Evolutionary conservation across 1,284 basidiomycete genomes (phyloP), one percentile per base, ranked within the genome.

Genomic region (Irpex rosettiformis): DNA sequence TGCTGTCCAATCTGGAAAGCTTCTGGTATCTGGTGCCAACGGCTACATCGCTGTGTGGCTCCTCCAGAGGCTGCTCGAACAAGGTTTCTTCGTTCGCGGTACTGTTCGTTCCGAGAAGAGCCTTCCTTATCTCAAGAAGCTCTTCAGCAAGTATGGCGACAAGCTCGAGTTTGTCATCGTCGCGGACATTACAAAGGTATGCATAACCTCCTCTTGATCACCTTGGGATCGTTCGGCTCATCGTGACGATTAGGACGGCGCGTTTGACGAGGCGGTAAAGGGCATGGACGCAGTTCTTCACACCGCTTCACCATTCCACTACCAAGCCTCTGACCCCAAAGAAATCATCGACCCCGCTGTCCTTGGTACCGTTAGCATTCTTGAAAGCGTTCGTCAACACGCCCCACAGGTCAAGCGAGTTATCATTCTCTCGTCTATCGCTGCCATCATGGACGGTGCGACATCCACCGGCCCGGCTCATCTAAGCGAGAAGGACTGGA

Each of bases 371-470:
- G 55, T 61, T 11, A 52, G 65, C 54, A 58, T 73, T 7, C 66
- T 75, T 55, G 54, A 65, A 37, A 64, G 64, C 47, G 69, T 66
- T 3, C 63, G 61, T 45, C 45, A 62, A 30, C 60, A 66, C 58
- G 77, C 78, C 60, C 63, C 7, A 18, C 24, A 69, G 21, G 76
- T 91, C 58, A 80, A 84, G 68, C 82, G 90, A 1, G 75, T 93
- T 45, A 83, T 93, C 54, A 72, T 92, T 59, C 88, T 86, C 0
- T 77, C 77, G 11, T 83, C 88, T 0, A 77, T 74, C 47, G 83
- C 81, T 0, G 72, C 85, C 2, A 71, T 88, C 58, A 61, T 81
- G 29, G 72, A 74, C 4, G 33, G n/a, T 40, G 18, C 18, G 37
- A 45, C 43, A 24, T 29, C 43, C 10, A 30, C 52, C 28, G 49